These are phyloP conservation scores for Tephrocybe sp. DNA, from an alignment of 768 basidiomycete genomes.

Conservation along the genomic window DNA sequence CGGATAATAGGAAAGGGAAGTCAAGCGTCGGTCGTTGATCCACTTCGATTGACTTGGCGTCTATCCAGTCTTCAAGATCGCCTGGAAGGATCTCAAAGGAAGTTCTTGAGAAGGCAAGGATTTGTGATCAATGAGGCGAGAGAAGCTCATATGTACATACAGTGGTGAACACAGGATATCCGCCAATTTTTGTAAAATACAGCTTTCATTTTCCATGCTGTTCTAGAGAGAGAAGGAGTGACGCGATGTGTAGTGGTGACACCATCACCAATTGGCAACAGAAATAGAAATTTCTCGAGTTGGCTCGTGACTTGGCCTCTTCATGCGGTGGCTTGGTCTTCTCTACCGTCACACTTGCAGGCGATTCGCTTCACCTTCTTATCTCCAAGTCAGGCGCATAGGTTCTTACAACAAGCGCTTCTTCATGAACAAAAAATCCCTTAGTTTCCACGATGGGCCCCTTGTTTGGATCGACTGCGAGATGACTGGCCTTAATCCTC, in stretches of 20 bases:
- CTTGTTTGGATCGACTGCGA: slow-evolving; percentile 88
- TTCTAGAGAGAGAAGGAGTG: background rate
- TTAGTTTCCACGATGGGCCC: slow-evolving; percentile 58
- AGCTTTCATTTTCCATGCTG: slow-evolving; percentile 8
- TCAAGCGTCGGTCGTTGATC: slow-evolving; percentile 24
- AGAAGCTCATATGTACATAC: slow-evolving; percentile 17
- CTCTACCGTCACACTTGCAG: slow-evolving; percentile 11
- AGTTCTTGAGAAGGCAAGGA: slow-evolving; percentile 23
- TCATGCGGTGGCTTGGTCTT: slow-evolving; percentile 15
- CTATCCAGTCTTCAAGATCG: slow-evolving; percentile 45
- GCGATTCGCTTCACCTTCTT: slow-evolving; percentile 1
- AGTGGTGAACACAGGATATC: slow-evolving; percentile 25
- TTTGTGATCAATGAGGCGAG: background rate
- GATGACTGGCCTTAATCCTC: slow-evolving; percentile 77
- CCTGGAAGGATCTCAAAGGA: slow-evolving; percentile 70
- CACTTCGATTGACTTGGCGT: slow-evolving; percentile 17
- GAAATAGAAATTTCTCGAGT: background rate
- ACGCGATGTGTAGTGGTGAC: no score
- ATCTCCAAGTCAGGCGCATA: background rate
- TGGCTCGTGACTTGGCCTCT: background rate
- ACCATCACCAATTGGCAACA: no score
- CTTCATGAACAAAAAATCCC: slow-evolving; percentile 23
- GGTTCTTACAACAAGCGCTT: background rate
- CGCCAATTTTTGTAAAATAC: slow-evolving; percentile 21
- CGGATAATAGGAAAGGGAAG: slow-evolving; percentile 55